Evolutionary conservation across 179 eudicot species (phyloP).

Genomic region (Corrigiola litoralis): DNA sequence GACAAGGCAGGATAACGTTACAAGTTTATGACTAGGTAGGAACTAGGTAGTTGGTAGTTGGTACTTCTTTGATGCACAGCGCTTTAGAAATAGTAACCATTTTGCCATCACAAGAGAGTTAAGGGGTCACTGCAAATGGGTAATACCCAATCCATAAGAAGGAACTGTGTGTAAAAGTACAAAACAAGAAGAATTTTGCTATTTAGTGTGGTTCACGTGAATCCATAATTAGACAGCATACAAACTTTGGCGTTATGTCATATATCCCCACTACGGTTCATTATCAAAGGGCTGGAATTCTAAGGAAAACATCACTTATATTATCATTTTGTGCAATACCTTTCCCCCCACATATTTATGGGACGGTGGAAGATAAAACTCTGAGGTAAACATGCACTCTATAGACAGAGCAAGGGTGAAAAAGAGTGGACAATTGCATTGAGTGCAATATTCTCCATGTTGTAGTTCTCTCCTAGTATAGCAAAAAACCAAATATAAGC

Average conservation of each 20-base stretch:
- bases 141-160: background rate
- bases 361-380: slow-evolving; percentile 13
- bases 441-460: slow-evolving; percentile 24
- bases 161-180: background rate
- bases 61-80: too few species aligned
- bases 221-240: slow-evolving; percentile 16
- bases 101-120: background rate
- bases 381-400: background rate
- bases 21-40: too few species aligned
- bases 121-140: background rate
- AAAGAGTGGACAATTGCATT: slow-evolving; percentile 16
- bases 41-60: too few species aligned
- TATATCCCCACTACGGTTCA: slow-evolving; percentile 20
- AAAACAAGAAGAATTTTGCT: background rate
- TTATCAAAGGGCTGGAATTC: slow-evolving; percentile 14
- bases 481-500: background rate
- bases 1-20: too few species aligned
- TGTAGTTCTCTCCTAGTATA: background rate
- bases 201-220: slow-evolving; percentile 18
- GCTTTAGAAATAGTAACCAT: too few species aligned
- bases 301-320: background rate
- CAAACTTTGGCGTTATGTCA: slow-evolving; percentile 14
- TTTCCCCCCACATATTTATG: slow-evolving; percentile 8
- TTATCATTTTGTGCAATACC: slow-evolving; percentile 10
- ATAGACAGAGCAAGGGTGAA: background rate